phyloP scores from a whole-genome alignment of 1,284 basidiomycete species.

The Apiotrichum mycotoxinovorans region DNA sequence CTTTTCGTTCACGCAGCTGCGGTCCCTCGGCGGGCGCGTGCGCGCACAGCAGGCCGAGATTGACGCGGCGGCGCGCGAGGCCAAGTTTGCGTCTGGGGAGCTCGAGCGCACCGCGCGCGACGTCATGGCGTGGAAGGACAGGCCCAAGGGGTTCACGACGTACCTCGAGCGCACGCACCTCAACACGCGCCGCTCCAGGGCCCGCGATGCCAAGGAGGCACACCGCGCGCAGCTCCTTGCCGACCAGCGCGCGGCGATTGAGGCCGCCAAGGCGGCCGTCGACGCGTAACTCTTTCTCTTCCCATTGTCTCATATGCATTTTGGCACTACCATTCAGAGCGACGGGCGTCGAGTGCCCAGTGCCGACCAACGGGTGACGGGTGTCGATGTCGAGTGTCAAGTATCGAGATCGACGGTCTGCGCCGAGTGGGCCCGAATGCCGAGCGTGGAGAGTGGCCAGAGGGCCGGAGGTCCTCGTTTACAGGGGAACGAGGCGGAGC shows the following conservation, averaged over 20 bases:
- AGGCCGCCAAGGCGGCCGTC: constrained; percentile 4
- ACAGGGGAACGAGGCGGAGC: no score
- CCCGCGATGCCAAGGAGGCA: constrained; percentile 31
- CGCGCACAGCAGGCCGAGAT: constrained; percentile 1
- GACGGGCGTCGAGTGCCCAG: not conserved
- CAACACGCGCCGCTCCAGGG: constrained; percentile 27
- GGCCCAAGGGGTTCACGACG: constrained; percentile 32
- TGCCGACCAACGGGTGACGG: no score
- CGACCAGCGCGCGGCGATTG: constrained; percentile 2
- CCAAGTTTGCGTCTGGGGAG: not conserved
- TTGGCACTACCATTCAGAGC: constrained; percentile 1
- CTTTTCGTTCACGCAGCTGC: not conserved
- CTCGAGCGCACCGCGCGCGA: constrained; percentile 25
- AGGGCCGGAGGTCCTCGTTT: no score
- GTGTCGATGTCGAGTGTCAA: no score
- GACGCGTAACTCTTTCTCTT: not conserved
- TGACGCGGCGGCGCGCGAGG: constrained; percentile 1
- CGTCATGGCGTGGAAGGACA: constrained; percentile 26
- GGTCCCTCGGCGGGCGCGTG: not conserved
- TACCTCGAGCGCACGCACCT: constrained; percentile 34
- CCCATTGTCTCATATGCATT: no score
- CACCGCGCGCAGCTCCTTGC: constrained; percentile 7
- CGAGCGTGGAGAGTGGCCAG: no score
- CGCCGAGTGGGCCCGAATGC: no score
- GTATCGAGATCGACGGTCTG: no score